Percentiles rank a stretch among this genome's conserved stretches.
Conservation (phyloP, 768 basidiomycete species). For the Scleroderma bovista region DNA sequence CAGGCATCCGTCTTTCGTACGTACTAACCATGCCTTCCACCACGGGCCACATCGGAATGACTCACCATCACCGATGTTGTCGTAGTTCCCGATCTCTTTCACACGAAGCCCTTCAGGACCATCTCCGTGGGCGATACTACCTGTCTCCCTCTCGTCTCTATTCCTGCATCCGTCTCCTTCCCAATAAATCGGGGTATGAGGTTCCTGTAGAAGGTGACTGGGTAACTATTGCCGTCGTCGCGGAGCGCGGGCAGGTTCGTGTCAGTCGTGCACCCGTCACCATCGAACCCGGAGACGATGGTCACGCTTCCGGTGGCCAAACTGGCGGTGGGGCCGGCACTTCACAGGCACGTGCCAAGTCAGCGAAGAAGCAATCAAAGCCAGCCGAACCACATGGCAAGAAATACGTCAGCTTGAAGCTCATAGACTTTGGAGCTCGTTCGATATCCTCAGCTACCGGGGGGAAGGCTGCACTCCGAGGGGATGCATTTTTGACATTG, state of each 20-base stretch:
- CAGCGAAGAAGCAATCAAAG: slow-evolving; percentile 8
- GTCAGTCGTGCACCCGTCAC: slow-evolving; percentile 63
- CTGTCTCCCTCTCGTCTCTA: slow-evolving; percentile 88
- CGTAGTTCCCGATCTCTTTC: slow-evolving; percentile 64
- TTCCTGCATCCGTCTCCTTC: slow-evolving; percentile 70
- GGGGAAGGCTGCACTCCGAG: slow-evolving; percentile 56
- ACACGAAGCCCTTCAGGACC: slow-evolving; percentile 74
- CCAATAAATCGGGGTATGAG: slow-evolving; percentile 81
- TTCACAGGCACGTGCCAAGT: slow-evolving; percentile 9
- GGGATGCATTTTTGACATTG: slow-evolving; percentile 79
- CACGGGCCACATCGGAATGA: slow-evolving; percentile 1
- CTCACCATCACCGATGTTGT: background rate
- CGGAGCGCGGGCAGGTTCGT: slow-evolving; percentile 78
- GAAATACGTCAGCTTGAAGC: slow-evolving; percentile 82
- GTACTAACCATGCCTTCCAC: slow-evolving; percentile 24
- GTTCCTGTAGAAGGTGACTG: slow-evolving; percentile 91
- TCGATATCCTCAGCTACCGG: slow-evolving; percentile 49
- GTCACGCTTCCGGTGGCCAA: slow-evolving; percentile 31
- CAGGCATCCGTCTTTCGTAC: slow-evolving; percentile 77
- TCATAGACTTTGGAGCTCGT: slow-evolving; percentile 73
- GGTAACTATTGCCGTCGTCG: slow-evolving; percentile 94
- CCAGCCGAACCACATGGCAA: slow-evolving; percentile 50
- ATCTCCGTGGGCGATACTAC: slow-evolving; percentile 80
- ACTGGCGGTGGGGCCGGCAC: background rate
- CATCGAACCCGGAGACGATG: slow-evolving; percentile 41